phyloP scores from a whole-genome alignment of 805 yeast species.

The Maudiozyma bulderi region DNA sequence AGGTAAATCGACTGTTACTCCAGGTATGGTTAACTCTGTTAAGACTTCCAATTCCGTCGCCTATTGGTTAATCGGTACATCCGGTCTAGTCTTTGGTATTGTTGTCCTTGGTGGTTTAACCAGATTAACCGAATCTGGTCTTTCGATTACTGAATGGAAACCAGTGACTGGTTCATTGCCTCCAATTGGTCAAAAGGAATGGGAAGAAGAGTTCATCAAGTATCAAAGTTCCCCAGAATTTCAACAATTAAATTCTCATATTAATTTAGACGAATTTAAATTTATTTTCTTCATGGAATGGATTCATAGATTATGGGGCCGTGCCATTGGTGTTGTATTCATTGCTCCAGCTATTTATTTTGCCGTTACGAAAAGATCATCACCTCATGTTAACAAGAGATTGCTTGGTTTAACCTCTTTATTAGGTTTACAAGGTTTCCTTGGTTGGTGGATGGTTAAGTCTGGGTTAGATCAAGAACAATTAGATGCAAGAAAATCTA shows the following conservation, averaged over 20 bases:
- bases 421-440: conserved; percentile 86
- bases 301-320: conserved; percentile 89
- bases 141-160: conserved; percentile 96
- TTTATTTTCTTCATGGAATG: conserved; percentile 96
- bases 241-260: conserved; percentile 74
- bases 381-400: conserved; percentile 55
- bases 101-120: conserved; percentile 96
- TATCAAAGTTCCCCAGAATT: conserved; percentile 87
- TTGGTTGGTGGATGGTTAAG: conserved; percentile 99
- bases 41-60: conserved; percentile 53
- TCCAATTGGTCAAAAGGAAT: conserved; percentile 68
- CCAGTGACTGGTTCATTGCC: conserved; percentile 95
- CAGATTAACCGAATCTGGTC: conserved; percentile 88
- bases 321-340: conserved; percentile 78
- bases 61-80: conserved; percentile 79
- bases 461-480: conserved; percentile 83
- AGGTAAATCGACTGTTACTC: not conserved
- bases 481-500: conserved; percentile 68
- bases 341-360: conserved; percentile 81
- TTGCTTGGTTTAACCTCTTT: conserved; percentile 64
- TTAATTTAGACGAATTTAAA: conserved; percentile 80
- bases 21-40: conserved; percentile 16
- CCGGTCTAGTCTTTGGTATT: conserved; percentile 85
- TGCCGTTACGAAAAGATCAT: conserved; percentile 54
- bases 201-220: conserved; percentile 77